Base-by-base conservation (phyloP, 208 protist genomes). In the Strigomonas culicis region DNA sequence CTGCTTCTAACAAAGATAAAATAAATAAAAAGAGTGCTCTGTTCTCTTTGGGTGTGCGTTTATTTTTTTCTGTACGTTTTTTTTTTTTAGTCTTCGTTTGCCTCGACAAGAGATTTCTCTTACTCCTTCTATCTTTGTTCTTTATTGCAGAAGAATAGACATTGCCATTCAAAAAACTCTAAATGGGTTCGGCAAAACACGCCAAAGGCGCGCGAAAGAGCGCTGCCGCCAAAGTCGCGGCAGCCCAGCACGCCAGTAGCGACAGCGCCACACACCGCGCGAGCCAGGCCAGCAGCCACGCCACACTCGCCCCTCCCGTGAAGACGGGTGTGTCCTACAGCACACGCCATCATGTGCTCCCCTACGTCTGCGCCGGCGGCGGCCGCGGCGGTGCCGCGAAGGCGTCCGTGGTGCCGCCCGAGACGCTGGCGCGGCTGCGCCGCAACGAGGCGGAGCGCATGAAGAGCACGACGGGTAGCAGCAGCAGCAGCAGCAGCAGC, bases 21-120 rank as follows among this genome's bases (percentile, higher is more conserved):
- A 41, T 17, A 41, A 13, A 41, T 17, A 41, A 41, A 41, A 41
- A 41, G 36, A 41, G 8, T 17, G 36, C 36, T 7, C 8, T 24
- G 21, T 19, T 7, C 4, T 7, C 55, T 19, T 46, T 32, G 10
- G 8, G 31, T 25, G 19, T 21, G 17, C 25, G 19, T 17, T 17
- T 17, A 0, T 59, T 58, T 39, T 67, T 67, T 2, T 67, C 52
- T 67, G n/a, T 56, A 2, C 59, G 15, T 56, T 39, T 67, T 11
- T 60, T 24, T 60, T 8, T 46, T 34, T 30, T 36, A 22, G 6
- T 55, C 52, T 55, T 21, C 19, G 4, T 51, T 19, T 21, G 19
- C 11, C 11, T 21, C 46, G 10, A 51, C 21, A 25, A 8, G n/a
- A n/a, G n/a, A n/a, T n/a, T n/a, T n/a, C n/a, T n/a, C n/a, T n/a